These are phyloP conservation scores for Phytophthora sojae DNA, from an alignment of 352 stramenopile genomes.

Conservation along the genomic window DNA sequence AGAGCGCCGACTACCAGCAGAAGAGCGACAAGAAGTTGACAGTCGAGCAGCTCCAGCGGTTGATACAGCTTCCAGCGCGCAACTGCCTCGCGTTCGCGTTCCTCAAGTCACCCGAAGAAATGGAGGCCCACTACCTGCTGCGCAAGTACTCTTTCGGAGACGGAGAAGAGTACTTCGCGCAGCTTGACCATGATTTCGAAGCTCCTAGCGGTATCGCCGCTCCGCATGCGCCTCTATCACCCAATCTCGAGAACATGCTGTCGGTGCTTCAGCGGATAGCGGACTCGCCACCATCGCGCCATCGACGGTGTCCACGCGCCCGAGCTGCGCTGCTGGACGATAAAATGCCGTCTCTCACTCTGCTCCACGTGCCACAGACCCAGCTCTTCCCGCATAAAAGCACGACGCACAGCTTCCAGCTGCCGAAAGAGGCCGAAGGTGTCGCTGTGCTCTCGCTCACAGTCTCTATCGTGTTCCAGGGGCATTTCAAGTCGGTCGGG, in stretches of 20 bases:
- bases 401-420: slow-evolving; percentile 67
- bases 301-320: slow-evolving; percentile 20
- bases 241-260: slow-evolving; percentile 49
- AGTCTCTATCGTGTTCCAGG: slow-evolving; percentile 76
- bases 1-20: slow-evolving; percentile 59
- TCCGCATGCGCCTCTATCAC: slow-evolving; percentile 22
- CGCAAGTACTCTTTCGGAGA: slow-evolving; percentile 80
- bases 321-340: slow-evolving; percentile 48
- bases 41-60: slow-evolving; percentile 54
- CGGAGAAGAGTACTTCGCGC: slow-evolving; percentile 65
- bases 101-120: slow-evolving; percentile 62
- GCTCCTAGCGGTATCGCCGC: slow-evolving; percentile 16
- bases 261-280: slow-evolving; percentile 36
- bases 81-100: slow-evolving; percentile 80
- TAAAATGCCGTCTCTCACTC: slow-evolving; percentile 25
- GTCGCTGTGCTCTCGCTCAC: slow-evolving; percentile 61
- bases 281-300: slow-evolving; percentile 18
- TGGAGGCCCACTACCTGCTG: slow-evolving; percentile 64
- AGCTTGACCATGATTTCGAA: slow-evolving; percentile 52
- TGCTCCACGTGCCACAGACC: slow-evolving; percentile 54
- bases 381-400: slow-evolving; percentile 71
- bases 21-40: slow-evolving; percentile 42
- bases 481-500: slow-evolving; percentile 71
- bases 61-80: slow-evolving; percentile 65
- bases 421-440: slow-evolving; percentile 38